These are phyloP conservation scores for Salix exigua DNA, from an alignment of 345 rosid genomes.

Conservation along the genomic window DNA sequence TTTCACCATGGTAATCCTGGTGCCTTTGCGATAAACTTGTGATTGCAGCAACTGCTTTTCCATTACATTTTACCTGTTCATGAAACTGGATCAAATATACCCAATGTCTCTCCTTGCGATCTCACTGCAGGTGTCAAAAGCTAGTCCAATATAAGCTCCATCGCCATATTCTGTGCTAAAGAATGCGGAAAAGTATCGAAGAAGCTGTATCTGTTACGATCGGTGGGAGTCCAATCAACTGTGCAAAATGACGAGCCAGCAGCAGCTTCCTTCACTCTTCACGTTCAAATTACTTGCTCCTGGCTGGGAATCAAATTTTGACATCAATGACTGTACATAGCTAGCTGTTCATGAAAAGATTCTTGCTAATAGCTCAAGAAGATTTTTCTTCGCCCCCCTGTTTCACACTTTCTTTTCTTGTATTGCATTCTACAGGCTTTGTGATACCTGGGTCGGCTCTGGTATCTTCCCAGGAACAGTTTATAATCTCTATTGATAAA, in stretches of 20 bases:
- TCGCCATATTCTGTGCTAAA: background rate
- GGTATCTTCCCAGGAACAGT: background rate
- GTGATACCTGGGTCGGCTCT: background rate
- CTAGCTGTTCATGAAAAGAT: background rate
- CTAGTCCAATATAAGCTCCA: background rate
- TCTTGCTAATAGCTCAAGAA: background rate
- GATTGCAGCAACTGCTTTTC: background rate
- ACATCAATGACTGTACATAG: background rate
- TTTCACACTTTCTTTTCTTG: background rate
- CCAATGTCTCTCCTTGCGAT: background rate
- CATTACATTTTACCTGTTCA: background rate
- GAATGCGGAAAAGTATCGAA: background rate
- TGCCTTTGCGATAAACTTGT: background rate
- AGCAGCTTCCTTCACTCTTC: background rate
- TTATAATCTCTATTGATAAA: background rate
- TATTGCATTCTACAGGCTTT: background rate
- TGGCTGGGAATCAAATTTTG: background rate
- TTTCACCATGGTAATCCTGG: background rate
- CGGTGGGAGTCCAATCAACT: background rate
- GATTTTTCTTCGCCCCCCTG: background rate
- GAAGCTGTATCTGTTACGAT: background rate
- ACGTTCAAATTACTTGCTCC: background rate
- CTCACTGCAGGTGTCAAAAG: background rate
- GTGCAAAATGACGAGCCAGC: background rate
- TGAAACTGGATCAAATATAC: background rate